Conservation (phyloP, 306 rosid species). For the Sophora flavescens region DNA sequence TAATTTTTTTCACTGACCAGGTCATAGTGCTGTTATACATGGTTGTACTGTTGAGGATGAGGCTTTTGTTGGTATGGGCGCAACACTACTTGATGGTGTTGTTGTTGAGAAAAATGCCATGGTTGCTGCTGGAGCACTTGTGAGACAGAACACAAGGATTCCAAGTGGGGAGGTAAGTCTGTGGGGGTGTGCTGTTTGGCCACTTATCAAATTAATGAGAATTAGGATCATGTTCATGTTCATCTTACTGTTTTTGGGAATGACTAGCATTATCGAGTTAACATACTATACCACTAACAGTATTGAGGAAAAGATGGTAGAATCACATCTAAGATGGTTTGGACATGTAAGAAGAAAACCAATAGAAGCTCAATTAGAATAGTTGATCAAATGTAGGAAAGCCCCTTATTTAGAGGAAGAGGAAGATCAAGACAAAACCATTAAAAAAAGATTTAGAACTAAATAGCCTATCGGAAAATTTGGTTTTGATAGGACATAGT, state of each 20-base stretch:
- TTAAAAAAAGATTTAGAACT: too few relatives aligned
- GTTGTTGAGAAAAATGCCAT: slow-evolving; percentile 85
- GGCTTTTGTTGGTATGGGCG: slow-evolving; percentile 97
- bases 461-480: too few relatives aligned
- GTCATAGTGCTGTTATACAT: slow-evolving; percentile 90
- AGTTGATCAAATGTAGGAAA: background rate
- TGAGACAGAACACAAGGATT: slow-evolving; percentile 85
- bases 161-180: slow-evolving; percentile 86
- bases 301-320: background rate
- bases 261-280: slow-evolving; percentile 13
- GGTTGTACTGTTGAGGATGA: slow-evolving; percentile 95
- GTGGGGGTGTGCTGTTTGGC: slow-evolving; percentile 13
- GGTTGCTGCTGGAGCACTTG: slow-evolving; percentile 97
- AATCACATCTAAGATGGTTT: background rate
- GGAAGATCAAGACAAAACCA: background rate
- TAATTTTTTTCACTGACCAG: slow-evolving; percentile 51
- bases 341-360: background rate
- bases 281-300: background rate
- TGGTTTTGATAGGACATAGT: too few relatives aligned
- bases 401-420: background rate
- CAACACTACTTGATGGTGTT: slow-evolving; percentile 89
- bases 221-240: slow-evolving; percentile 23
- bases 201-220: background rate
- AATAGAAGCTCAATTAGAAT: background rate
- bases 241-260: slow-evolving; percentile 3